Base-by-base conservation (phyloP, 768 basidiomycete species). In the Termitomyces eurrhizus region DNA sequence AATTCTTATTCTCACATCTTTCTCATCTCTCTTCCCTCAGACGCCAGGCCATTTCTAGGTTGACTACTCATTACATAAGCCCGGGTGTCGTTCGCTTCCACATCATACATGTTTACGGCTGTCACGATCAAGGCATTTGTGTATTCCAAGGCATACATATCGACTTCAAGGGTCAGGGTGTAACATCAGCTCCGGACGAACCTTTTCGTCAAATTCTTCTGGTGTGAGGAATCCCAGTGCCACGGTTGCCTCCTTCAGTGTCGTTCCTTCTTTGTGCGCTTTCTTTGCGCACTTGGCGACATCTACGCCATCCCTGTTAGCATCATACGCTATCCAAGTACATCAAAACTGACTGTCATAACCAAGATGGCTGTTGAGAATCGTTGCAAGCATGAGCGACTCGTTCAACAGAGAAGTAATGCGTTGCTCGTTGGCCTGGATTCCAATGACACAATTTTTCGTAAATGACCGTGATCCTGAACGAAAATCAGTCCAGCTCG, bases 201-300 rank as follows among this genome's bases (percentile, higher is more conserved):
- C 97, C 78, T 94, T 93, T 72, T 84, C 80, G 75, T 98, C 95
- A 75, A 98, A 99, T 73, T 95, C 93, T 71, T 96, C 93, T 0
- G 86, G 79, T 1, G 90, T 90, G 68, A 98, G 73, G 74, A 92
- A 88, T 52, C 93, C 93, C 39, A 98, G 83, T 21, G 86, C 74
- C 50, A 98, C 88, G 12, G 95, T 94, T 45, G 97, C 94, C 76
- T 94, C 90, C 80, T 96, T 98, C 73, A 98, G 71, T 61, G 97
- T 98, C 52, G 88, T 92, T 32, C 97, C 97, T 76, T 99, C 95
- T 74, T 90, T 93, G 82, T 98, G 97, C n/a, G 97, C 97, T 75
- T 98, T 98, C 84, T 99, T 99, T 33, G 97, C 97, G 69, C 92
- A 93, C 77, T 92, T 95, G 53, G 97, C 97, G 53, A 98, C 97